Evolutionary conservation across 2,329 filamentous ascomycete species (phyloP).

Genomic region (Scytalidium lignicola): DNA sequence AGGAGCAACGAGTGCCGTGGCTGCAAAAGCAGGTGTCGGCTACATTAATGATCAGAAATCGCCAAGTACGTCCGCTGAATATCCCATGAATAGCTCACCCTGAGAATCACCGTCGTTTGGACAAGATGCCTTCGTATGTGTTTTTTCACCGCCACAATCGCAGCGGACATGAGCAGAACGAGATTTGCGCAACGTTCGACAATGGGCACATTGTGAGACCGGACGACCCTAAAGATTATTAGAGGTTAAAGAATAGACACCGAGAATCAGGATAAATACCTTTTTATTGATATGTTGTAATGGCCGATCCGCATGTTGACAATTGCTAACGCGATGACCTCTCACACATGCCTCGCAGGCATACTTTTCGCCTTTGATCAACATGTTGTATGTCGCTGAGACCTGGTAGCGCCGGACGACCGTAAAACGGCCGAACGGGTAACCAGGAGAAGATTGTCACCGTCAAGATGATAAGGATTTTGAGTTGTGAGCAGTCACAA

Average conservation of each 20-base stretch:
- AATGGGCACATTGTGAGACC: slow-evolving; percentile 96
- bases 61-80: slow-evolving; percentile 18
- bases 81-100: slow-evolving; percentile 28
- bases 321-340: slow-evolving; percentile 98
- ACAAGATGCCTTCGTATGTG: slow-evolving; percentile 53
- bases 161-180: slow-evolving; percentile 92
- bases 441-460: slow-evolving; percentile 19
- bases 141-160: slow-evolving; percentile 90
- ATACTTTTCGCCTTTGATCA: slow-evolving; percentile 94
- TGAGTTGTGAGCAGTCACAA: slow-evolving; percentile 22
- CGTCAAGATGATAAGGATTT: slow-evolving; percentile 19
- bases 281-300: slow-evolving; percentile 96
- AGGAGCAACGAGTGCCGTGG: slow-evolving; percentile 62
- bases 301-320: slow-evolving; percentile 88
- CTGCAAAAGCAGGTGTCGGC: slow-evolving; percentile 66
- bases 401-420: slow-evolving; percentile 18
- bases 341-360: slow-evolving; percentile 91
- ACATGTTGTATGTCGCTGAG: slow-evolving; percentile 46
- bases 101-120: slow-evolving; percentile 43
- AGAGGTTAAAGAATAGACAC: no score
- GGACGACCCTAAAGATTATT: slow-evolving; percentile 59
- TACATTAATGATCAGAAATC: slow-evolving; percentile 28
- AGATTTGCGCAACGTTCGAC: slow-evolving; percentile 92
- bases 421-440: slow-evolving; percentile 19
- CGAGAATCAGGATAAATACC: slow-evolving; percentile 11